Evolutionary conservation across 2,329 filamentous ascomycete genomes (phyloP).

Genomic region (Hirsutella thompsonii): DNA sequence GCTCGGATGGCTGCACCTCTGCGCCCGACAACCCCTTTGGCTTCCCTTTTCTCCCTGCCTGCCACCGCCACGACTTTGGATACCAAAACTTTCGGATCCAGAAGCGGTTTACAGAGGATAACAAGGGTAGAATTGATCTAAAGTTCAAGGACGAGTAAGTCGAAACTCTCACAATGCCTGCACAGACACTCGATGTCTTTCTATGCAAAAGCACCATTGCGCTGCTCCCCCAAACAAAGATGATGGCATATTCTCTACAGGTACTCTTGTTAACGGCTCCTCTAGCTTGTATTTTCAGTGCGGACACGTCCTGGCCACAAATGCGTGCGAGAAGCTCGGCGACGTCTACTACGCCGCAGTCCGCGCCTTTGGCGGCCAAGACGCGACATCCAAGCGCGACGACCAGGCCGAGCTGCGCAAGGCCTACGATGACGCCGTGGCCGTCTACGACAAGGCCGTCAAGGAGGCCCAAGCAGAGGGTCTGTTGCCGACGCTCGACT

Average conservation of each 20-base stretch:
- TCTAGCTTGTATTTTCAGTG: slow-evolving; percentile 24
- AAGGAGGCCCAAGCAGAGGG: slow-evolving; percentile 21
- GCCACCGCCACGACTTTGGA: slow-evolving; percentile 44
- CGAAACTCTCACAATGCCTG: too few relatives aligned
- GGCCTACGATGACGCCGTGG: slow-evolving; percentile 20
- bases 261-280: background rate
- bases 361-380: slow-evolving; percentile 19
- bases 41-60: slow-evolving; percentile 29
- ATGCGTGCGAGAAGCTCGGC: slow-evolving; percentile 20
- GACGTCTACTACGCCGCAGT: slow-evolving; percentile 28
- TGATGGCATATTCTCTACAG: background rate
- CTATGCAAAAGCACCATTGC: background rate
- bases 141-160: slow-evolving; percentile 34
- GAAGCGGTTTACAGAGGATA: slow-evolving; percentile 27
- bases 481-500: slow-evolving; percentile 11
- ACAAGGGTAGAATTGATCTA: slow-evolving; percentile 30
- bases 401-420: slow-evolving; percentile 11
- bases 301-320: slow-evolving; percentile 5
- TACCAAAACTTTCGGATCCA: slow-evolving; percentile 40
- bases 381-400: slow-evolving; percentile 15
- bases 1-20: slow-evolving; percentile 27
- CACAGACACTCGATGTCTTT: too few relatives aligned
- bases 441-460: slow-evolving; percentile 21
- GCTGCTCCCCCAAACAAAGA: background rate
- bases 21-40: slow-evolving; percentile 30